Evolutionary conservation across 2,329 filamentous ascomycete species (phyloP).

Genomic region (Fusarium siculi): DNA sequence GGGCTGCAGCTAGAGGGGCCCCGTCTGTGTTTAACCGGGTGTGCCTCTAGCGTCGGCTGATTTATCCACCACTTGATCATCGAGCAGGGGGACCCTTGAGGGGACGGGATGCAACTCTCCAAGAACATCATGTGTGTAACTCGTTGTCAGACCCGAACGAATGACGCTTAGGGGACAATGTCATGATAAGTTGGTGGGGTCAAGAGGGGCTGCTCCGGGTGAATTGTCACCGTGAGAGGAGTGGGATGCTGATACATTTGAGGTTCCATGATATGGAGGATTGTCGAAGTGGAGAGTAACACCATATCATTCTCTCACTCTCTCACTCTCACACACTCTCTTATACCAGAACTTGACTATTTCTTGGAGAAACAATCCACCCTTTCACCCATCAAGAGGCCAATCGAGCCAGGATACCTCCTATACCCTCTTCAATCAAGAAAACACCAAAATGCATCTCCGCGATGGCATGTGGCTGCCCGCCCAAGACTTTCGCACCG

Average conservation of each 20-base stretch:
- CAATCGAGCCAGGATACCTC: constrained; percentile 3
- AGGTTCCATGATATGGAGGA: constrained; percentile 31
- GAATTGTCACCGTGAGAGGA: constrained; percentile 28
- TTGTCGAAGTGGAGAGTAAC: constrained; percentile 25
- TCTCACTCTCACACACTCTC: background rate
- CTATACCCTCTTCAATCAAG: background rate
- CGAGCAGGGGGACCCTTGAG: constrained; percentile 12
- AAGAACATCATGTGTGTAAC: constrained; percentile 1
- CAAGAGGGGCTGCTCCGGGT: constrained; percentile 38
- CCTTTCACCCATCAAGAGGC: constrained; percentile 1
- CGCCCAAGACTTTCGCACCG: constrained; percentile 67
- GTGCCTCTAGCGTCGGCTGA: constrained; percentile 10
- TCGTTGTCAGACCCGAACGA: constrained; percentile 25
- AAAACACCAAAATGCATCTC: constrained; percentile 45
- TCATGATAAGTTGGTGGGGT: constrained; percentile 39
- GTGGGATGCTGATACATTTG: background rate
- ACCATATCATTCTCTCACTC: background rate
- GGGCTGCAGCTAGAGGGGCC: background rate
- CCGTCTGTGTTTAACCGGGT: constrained; percentile 37
- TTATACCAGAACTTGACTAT: constrained; percentile 14
- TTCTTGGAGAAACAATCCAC: constrained; percentile 1
- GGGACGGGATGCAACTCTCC: constrained; percentile 18
- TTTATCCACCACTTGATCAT: constrained; percentile 32
- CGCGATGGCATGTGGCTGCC: constrained; percentile 69
- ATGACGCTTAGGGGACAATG: constrained; percentile 25